Conservation (phyloP, 2,329 filamentous ascomycete genomes). For the Verticillium tricorpus region DNA sequence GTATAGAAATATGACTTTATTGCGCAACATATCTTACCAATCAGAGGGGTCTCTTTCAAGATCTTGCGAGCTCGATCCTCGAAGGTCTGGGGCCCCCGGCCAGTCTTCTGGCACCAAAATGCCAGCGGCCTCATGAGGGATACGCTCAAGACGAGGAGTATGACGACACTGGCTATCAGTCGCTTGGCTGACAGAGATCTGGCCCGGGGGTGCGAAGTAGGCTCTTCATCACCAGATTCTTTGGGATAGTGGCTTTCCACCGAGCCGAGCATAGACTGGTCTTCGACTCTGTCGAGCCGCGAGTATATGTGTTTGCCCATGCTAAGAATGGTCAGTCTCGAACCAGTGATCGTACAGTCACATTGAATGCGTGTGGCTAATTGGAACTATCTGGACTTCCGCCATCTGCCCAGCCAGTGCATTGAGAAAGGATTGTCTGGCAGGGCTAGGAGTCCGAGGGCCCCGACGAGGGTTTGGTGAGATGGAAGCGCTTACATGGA, state of each 20-base stretch:
- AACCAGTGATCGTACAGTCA: not conserved
- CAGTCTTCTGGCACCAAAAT: not conserved
- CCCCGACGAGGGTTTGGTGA: not conserved
- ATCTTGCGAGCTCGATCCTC: slow-evolving; percentile 43
- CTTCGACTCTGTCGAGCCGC: not conserved
- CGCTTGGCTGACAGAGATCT: not conserved
- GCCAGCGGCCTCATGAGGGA: not conserved
- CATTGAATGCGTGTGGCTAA: not conserved
- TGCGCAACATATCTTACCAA: slow-evolving; percentile 31
- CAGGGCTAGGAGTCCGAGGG: not conserved
- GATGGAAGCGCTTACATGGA: too few species aligned
- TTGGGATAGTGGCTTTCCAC: not conserved
- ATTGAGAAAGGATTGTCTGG: too few species aligned
- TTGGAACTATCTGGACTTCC: too few species aligned
- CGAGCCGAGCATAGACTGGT: not conserved
- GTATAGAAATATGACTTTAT: not conserved
- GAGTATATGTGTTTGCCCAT: not conserved
- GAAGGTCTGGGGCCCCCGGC: slow-evolving; percentile 17
- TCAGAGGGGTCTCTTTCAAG: slow-evolving; percentile 41
- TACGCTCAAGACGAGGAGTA: not conserved
- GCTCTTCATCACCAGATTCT: not conserved
- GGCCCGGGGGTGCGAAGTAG: not conserved
- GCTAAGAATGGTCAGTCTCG: not conserved
- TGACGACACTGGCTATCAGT: not conserved
- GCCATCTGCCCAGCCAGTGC: too few species aligned